Evolutionary conservation across 2,329 filamentous ascomycete species (phyloP).

Genomic region (Talaromyces marneffei): DNA sequence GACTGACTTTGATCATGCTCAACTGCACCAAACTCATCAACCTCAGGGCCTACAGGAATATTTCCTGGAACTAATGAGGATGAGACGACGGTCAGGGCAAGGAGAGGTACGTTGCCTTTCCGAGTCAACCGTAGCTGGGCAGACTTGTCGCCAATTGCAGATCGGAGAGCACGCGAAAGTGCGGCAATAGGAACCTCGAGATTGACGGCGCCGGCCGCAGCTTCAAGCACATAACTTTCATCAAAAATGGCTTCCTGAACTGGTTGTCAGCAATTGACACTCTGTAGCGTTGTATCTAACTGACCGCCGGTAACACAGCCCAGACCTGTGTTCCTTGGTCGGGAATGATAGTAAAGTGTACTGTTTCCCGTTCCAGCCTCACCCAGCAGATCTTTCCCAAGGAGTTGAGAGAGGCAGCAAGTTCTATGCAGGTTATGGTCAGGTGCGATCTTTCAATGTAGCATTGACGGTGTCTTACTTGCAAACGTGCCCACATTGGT

Average conservation of each 20-base stretch:
- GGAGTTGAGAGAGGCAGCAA: conserved; percentile 57
- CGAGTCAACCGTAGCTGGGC: conserved; percentile 88
- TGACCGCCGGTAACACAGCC: conserved; percentile 59
- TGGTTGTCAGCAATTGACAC: background rate
- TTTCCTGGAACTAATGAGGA: conserved; percentile 35
- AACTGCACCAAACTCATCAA: conserved; percentile 23
- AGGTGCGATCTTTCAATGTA: background rate
- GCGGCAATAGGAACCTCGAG: conserved; percentile 86
- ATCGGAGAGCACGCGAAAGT: conserved; percentile 85
- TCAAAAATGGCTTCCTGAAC: conserved; percentile 77
- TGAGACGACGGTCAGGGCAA: conserved; percentile 84
- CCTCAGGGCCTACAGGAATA: conserved; percentile 54
- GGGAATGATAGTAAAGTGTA: conserved; percentile 92
- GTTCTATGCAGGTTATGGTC: conserved; percentile 39
- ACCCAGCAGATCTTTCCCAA: conserved; percentile 84
- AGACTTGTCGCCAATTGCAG: conserved; percentile 72
- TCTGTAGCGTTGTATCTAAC: conserved; percentile 14
- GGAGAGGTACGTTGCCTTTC: conserved; percentile 76
- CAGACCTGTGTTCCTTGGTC: conserved; percentile 94
- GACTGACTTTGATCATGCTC: conserved; percentile 27
- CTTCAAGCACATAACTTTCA: conserved; percentile 70
- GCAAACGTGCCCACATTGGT: conserved; percentile 49
- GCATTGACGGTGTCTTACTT: conserved; percentile 35
- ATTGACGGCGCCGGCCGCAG: conserved; percentile 90
- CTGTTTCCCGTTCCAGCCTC: conserved; percentile 76